These are phyloP conservation scores for Podosphaera aphanis DNA, from an alignment of 2,329 filamentous ascomycete genomes.

Conservation along the genomic window DNA sequence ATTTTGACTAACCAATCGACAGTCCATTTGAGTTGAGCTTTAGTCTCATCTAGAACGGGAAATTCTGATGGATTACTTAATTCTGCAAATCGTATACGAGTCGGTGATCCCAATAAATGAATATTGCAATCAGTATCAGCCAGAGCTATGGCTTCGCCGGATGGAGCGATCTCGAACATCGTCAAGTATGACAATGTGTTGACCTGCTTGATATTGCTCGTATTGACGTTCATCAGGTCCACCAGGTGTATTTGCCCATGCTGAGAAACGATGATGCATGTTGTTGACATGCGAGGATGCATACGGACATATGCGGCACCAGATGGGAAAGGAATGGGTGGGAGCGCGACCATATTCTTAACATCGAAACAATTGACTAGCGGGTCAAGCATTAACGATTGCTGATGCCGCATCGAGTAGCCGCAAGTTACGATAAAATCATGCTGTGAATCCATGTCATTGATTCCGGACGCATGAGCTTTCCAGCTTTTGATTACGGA, in stretches of 20 bases:
- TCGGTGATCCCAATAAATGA: slow-evolving; percentile 46
- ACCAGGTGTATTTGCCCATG: slow-evolving; percentile 87
- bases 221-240: slow-evolving; percentile 60
- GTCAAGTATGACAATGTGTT: slow-evolving; percentile 36
- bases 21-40: slow-evolving; percentile 33
- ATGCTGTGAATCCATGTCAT: slow-evolving; percentile 91
- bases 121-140: slow-evolving; percentile 41
- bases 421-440: slow-evolving; percentile 92
- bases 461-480: slow-evolving; percentile 69
- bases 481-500: slow-evolving; percentile 69
- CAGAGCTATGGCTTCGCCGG: slow-evolving; percentile 45
- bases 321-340: slow-evolving; percentile 76
- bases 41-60: slow-evolving; percentile 30
- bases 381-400: slow-evolving; percentile 65
- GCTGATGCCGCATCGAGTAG: slow-evolving; percentile 61
- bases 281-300: slow-evolving; percentile 88
- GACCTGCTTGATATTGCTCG: slow-evolving; percentile 42
- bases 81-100: slow-evolving; percentile 48
- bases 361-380: slow-evolving; percentile 91
- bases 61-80: slow-evolving; percentile 44
- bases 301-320: slow-evolving; percentile 88
- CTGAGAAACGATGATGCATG: slow-evolving; percentile 79
- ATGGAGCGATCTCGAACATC: slow-evolving; percentile 44
- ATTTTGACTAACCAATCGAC: slow-evolving; percentile 36
- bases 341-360: slow-evolving; percentile 68